Base-by-base conservation (phyloP, 257 asterid species). In the Ehretia macrophylla region DNA sequence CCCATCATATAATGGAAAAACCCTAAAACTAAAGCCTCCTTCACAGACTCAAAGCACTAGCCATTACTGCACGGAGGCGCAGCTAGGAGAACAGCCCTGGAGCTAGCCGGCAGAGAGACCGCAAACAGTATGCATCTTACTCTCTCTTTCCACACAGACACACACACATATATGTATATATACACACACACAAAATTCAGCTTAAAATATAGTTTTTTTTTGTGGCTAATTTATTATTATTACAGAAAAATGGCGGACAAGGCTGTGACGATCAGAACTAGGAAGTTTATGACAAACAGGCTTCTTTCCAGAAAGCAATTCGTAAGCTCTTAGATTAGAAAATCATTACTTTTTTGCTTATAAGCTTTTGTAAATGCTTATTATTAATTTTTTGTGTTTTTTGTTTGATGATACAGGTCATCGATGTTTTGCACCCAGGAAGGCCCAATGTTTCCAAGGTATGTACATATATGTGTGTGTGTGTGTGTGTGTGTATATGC, bases 391-490 rank as follows among this genome's bases (percentile, higher is more conserved):
- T 6, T 21, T 48, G 69, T 1, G 51, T 37, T 32, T 14, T 38
- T 9, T 11, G 8, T 50, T 17, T 57, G 63, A 35, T 42, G 46
- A 46, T 59, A 46, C 62, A 90, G 94, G 64, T 90, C 59, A 85
- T 90, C 62, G 97, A 90, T 65, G 95, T 90, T 45, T 69, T 90
- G 76, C 97, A 90, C 48, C 97, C 97, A 20, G 96, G 97, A 64
- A 74, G 96, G 67, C 71, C 97, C 4, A 90, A 90, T 74, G 93
- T 90, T 48, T 85, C 96, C 32, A 90, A 90, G 97, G 97, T 89
- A 18, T 51, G 48, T 44, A 19, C 39, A 32, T 50, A 11, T 27
- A 14, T 48, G 1, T 1, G n/a, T 10, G n/a, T n/a, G n/a, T n/a
- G n/a, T n/a, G n/a, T n/a, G n/a, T n/a, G n/a, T n/a, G n/a, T n/a